Conservation (phyloP, 805 yeast species). For the Saccharomycopsis guyanensis region DNA sequence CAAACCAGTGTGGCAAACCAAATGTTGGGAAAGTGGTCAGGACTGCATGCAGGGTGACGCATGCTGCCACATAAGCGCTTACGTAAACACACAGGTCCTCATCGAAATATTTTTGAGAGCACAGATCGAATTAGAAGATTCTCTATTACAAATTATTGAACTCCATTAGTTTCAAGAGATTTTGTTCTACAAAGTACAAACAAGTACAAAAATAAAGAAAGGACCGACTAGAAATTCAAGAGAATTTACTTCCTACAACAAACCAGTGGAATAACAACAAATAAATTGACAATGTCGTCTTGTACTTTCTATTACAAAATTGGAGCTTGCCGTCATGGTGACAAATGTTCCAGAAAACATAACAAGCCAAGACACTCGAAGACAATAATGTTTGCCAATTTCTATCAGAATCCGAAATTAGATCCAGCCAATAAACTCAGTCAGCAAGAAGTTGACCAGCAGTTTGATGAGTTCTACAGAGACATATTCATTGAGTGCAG, state of each 20-base stretch:
- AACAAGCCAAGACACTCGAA: slow-evolving; percentile 55
- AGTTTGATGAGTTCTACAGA: slow-evolving; percentile 55
- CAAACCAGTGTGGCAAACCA: too few species aligned
- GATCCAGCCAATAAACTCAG: slow-evolving; percentile 23
- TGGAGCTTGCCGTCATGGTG: slow-evolving; percentile 94
- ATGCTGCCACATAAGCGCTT: too few species aligned
- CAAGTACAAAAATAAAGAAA: too few species aligned
- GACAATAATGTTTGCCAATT: slow-evolving; percentile 56
- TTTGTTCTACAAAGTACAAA: too few species aligned
- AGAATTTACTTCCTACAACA: neutral
- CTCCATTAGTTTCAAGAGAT: too few species aligned
- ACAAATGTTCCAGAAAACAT: slow-evolving; percentile 72
- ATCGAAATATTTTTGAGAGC: too few species aligned
- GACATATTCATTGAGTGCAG: slow-evolving; percentile 63
- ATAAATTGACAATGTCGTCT: neutral
- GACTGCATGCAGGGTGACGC: too few species aligned
- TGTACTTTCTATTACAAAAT: slow-evolving; percentile 58
- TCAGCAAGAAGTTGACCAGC: slow-evolving; percentile 33
- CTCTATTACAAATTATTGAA: too few species aligned
- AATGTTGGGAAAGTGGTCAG: too few species aligned
- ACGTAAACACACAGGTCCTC: too few species aligned
- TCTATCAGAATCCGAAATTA: slow-evolving; percentile 50
- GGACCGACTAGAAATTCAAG: too few species aligned
- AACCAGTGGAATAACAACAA: neutral
- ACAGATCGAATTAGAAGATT: too few species aligned